Conservation (phyloP, 2,329 filamentous ascomycete species). For the Monosporascus sp. region DNA sequence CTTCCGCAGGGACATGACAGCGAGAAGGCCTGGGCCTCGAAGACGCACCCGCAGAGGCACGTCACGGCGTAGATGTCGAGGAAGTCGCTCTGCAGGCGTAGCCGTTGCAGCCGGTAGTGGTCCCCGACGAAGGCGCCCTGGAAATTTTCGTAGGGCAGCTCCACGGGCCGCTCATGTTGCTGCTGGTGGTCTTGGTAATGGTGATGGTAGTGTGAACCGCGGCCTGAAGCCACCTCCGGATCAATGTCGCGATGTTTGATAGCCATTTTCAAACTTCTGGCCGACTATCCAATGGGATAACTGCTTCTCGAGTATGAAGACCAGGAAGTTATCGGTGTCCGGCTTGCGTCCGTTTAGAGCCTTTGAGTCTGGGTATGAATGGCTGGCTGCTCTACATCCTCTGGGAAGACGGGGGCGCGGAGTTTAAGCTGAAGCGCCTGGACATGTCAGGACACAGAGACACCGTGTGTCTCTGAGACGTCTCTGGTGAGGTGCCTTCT, state of each 20-base stretch:
- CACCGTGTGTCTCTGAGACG: no score
- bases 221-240: not conserved
- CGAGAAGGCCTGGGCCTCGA: conserved; percentile 10
- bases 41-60: not conserved
- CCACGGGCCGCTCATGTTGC: not conserved
- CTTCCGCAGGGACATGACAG: conserved; percentile 1
- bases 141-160: not conserved
- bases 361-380: no score
- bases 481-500: no score
- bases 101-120: conserved; percentile 7
- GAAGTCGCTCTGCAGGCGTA: conserved; percentile 5
- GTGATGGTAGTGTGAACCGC: not conserved
- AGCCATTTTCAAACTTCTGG: not conserved
- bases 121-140: not conserved
- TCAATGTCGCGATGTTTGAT: not conserved
- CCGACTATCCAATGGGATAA: not conserved
- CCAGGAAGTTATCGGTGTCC: not conserved
- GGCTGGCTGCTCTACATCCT: no score
- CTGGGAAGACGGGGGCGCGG: no score
- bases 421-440: no score
- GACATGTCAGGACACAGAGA: no score
- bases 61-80: conserved; percentile 7
- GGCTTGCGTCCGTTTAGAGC: no score
- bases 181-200: not conserved
- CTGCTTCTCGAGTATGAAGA: not conserved